phyloP scores from a whole-genome alignment of 2,329 filamentous ascomycete genomes.

The Sporothrix sp. region DNA sequence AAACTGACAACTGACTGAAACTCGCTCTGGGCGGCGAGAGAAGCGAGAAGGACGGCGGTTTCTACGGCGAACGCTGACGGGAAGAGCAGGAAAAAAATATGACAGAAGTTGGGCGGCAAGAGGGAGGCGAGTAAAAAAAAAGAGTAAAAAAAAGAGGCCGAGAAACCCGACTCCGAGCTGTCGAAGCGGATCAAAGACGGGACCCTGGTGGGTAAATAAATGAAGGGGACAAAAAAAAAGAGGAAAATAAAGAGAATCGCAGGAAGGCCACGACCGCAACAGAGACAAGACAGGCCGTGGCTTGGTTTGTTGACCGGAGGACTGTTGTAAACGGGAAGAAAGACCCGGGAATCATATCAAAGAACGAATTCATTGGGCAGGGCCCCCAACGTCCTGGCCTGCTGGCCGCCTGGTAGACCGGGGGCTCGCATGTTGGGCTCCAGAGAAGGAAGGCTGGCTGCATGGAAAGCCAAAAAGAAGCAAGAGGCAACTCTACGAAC shows the following conservation, averaged over 20 bases:
- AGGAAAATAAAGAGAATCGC: background rate
- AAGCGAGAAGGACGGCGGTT: too few species aligned
- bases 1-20: slow-evolving; percentile 12
- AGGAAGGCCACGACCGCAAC: background rate
- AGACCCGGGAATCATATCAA: background rate
- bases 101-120: too few species aligned
- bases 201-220: background rate
- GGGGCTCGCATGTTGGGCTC: slow-evolving; percentile 2
- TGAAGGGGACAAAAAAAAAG: background rate
- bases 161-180: background rate
- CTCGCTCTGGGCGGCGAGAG: background rate
- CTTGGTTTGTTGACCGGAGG: too few species aligned
- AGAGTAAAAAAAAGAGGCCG: background rate
- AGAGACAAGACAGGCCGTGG: background rate
- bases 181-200: background rate
- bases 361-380: background rate
- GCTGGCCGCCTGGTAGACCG: background rate
- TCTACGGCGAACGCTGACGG: too few species aligned
- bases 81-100: too few species aligned
- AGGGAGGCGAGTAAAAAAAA: background rate
- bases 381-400: background rate
- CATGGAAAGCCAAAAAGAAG: slow-evolving; percentile 5
- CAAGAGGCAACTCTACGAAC: background rate
- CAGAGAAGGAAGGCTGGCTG: slow-evolving; percentile 4
- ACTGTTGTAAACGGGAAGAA: background rate